Evolutionary conservation across 1,284 basidiomycete species (phyloP), one percentile per base, ranked within the genome.

Genomic region (Trichosporon faecale): DNA sequence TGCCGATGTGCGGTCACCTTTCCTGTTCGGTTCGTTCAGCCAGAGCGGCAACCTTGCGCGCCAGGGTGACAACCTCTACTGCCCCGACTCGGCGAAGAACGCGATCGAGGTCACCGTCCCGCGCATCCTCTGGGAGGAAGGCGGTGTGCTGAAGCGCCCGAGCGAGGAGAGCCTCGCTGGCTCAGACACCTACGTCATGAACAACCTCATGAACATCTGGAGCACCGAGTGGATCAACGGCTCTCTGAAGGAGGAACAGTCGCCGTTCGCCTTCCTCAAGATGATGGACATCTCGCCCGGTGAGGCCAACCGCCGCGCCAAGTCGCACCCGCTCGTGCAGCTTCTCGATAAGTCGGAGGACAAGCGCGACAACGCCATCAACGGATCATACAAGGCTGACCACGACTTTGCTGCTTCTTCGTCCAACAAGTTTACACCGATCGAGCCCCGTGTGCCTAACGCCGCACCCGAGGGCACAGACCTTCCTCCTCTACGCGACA

Each of bases 1-100:
- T 25, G 95, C 96, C 37, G 97, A 99, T 79, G 96, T 99, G 37
- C 88, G 91, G 12, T 92, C 95, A 1, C 95, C 97, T 0, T 92
- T 94, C 79, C 91, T 94, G 1, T 96, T 99, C 78, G 89, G 91
- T 66, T 85, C 87, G 12, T 98, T 93, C 80, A 92, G 92, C 61
- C 89, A 88, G 66, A 91, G 95, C 12, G 92, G 91, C 8, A 90
- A 91, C 46, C 84, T 96, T 21, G 87, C 88, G 64, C 89, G 96
- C 37, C 94, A 98, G 84, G 91, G 91, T 29, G 95, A 98, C 77
- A 86, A 91, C 67, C 85, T 98, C 52, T 87, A 90, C 66, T 87
- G 93, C 33, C 90, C 94, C 11, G 85, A 81, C 61, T 94, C 95
- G 18, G 91, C 92, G 3, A 87, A 88, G 67, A 98, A 94, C 80